These are phyloP conservation scores for Cymbopogon citratus DNA, from an alignment of 176 grass and related monocot genomes.

Conservation along the genomic window DNA sequence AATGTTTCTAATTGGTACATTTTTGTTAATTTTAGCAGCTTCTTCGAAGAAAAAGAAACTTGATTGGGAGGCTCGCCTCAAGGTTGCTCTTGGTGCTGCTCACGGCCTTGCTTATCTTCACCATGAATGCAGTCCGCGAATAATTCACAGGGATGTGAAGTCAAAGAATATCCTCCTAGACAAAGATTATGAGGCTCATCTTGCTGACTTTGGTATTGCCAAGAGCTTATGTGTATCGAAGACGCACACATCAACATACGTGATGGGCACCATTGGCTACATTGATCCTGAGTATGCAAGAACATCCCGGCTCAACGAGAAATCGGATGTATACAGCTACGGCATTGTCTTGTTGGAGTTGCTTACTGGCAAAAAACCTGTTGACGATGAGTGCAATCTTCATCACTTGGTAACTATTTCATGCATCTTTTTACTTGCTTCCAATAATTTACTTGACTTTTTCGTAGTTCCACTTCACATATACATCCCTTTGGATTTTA, in stretches of 20 bases:
- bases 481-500: constrained; percentile 1
- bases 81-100: constrained; percentile 74
- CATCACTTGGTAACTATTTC: constrained; percentile 72
- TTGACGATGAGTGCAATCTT: constrained; percentile 87
- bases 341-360: constrained; percentile 79
- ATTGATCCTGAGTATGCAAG: constrained; percentile 93
- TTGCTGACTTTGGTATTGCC: constrained; percentile 87
- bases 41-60: constrained; percentile 80
- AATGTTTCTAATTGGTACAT: neutral
- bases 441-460: neutral
- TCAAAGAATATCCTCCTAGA: constrained; percentile 92
- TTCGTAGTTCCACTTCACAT: neutral
- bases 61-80: constrained; percentile 63
- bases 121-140: constrained; percentile 79
- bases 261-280: constrained; percentile 96
- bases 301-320: constrained; percentile 81
- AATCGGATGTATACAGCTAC: constrained; percentile 89
- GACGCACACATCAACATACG: constrained; percentile 85
- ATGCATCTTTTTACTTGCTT: constrained; percentile 10
- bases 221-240: constrained; percentile 84
- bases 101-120: constrained; percentile 90
- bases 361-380: constrained; percentile 81
- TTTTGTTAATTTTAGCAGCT: constrained; percentile 32
- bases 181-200: constrained; percentile 69
- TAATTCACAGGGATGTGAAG: constrained; percentile 88